These are phyloP conservation scores for Cerioporus squamosus DNA, from an alignment of 1,284 basidiomycete genomes.

Conservation along the genomic window DNA sequence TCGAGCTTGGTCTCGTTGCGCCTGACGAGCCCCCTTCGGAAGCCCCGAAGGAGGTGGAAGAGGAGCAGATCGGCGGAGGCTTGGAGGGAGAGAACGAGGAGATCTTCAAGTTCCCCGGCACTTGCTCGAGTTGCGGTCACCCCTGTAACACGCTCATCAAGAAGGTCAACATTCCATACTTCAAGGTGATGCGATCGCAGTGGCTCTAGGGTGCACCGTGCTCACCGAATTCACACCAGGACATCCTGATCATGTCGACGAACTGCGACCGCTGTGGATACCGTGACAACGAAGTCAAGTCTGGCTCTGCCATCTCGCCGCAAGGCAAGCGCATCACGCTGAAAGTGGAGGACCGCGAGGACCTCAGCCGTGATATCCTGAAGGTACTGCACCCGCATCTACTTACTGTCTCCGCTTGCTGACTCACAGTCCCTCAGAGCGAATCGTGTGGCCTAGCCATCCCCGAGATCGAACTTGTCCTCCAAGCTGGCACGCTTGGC, in stretches of 20 bases:
- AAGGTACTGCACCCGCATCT: conserved; percentile 57
- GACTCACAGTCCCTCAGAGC: conserved; percentile 54
- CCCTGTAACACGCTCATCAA: conserved; percentile 92
- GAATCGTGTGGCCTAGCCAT: conserved; percentile 91
- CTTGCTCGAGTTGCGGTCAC: conserved; percentile 90
- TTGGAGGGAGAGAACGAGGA: conserved; percentile 70
- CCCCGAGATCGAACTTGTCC: conserved; percentile 93
- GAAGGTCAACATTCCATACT: conserved; percentile 96
- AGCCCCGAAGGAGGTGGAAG: conserved; percentile 25
- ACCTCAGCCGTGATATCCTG: conserved; percentile 92
- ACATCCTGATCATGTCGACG: conserved; percentile 98
- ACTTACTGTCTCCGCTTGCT: neutral
- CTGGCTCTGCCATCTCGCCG: conserved; percentile 86
- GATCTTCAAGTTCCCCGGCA: conserved; percentile 87
- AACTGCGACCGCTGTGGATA: conserved; percentile 97
- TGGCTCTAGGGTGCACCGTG: neutral
- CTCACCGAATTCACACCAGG: conserved; percentile 48
- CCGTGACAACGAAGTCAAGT: conserved; percentile 97
- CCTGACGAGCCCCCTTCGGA: conserved; percentile 46
- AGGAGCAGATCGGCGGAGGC: conserved; percentile 37
- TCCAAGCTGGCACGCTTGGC: conserved; percentile 94
- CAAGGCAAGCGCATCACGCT: conserved; percentile 88
- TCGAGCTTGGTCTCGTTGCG: conserved; percentile 74
- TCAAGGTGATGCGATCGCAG: conserved; percentile 66
- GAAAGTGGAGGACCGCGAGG: conserved; percentile 92